These are phyloP conservation scores for Mentha longifolia DNA, from an alignment of 257 asterid genomes.

Conservation along the genomic window DNA sequence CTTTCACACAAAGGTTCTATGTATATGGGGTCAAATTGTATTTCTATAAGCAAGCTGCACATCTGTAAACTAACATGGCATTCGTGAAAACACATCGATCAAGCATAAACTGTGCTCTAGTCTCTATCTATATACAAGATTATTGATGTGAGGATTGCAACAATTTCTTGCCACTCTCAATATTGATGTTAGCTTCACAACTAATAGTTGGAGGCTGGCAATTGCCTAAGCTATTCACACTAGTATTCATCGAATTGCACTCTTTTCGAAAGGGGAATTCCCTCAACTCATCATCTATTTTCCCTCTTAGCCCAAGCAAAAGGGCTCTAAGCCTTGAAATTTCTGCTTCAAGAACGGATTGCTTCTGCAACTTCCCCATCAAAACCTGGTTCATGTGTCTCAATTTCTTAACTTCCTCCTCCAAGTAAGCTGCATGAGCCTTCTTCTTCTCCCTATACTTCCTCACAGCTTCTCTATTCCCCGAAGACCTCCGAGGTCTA, in stretches of 20 bases:
- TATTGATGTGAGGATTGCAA: conserved; percentile 15
- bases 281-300: conserved; percentile 52
- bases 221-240: conserved; percentile 16
- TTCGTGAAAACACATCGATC: no score
- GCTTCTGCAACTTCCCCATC: conserved; percentile 53
- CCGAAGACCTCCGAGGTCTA: conserved; percentile 39
- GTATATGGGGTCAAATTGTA: neutral
- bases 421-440: conserved; percentile 60
- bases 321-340: conserved; percentile 54
- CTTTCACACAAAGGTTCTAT: neutral
- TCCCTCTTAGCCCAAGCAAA: conserved; percentile 53
- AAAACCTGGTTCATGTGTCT: conserved; percentile 53
- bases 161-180: conserved; percentile 19
- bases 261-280: conserved; percentile 45
- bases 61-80: neutral
- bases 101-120: no score
- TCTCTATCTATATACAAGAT: conserved; percentile 18
- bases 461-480: conserved; percentile 72
- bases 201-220: neutral
- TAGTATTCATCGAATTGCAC: conserved; percentile 12
- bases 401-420: conserved; percentile 63
- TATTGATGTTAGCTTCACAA: conserved; percentile 35
- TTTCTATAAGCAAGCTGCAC: conserved; percentile 8
- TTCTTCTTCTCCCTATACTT: conserved; percentile 76
- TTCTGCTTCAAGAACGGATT: conserved; percentile 54